Conservation (phyloP, 306 rosid species). For the Dryas alaskensis region DNA sequence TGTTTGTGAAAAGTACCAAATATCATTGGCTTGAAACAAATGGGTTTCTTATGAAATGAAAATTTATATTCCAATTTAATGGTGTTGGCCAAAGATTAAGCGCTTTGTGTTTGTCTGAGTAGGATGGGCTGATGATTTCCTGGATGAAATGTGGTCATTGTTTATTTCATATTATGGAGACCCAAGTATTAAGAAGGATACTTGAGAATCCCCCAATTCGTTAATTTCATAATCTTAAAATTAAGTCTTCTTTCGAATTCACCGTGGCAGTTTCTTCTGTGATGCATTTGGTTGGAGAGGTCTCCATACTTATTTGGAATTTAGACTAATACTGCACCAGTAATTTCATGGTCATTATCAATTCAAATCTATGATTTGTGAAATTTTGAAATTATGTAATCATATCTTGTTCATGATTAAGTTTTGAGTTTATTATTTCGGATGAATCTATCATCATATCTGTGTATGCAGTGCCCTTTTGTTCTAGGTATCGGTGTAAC, state of each 20-base stretch:
- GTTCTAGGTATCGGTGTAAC: conserved; percentile 19
- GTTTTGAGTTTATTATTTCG: too few relatives aligned
- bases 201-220: not conserved
- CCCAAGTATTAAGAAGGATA: not conserved
- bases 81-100: not conserved
- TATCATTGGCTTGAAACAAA: conserved; percentile 8
- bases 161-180: not conserved
- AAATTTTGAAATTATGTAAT: not conserved
- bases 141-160: conserved; percentile 3
- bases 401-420: not conserved
- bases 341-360: not conserved
- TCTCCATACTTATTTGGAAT: not conserved
- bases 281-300: not conserved
- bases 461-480: not conserved
- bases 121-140: not conserved
- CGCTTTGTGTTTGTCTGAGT: not conserved
- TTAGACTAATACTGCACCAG: not conserved
- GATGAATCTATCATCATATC: not conserved
- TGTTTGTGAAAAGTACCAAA: not conserved
- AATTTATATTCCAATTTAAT: not conserved
- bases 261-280: not conserved
- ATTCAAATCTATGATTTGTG: not conserved
- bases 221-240: not conserved
- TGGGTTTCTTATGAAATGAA: not conserved
- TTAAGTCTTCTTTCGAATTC: not conserved